Percentiles rank a stretch among this genome's conserved stretches.
These are phyloP conservation scores for Tolypocladium paradoxum DNA, from an alignment of 2,329 filamentous ascomycete genomes.

Conservation along the genomic window DNA sequence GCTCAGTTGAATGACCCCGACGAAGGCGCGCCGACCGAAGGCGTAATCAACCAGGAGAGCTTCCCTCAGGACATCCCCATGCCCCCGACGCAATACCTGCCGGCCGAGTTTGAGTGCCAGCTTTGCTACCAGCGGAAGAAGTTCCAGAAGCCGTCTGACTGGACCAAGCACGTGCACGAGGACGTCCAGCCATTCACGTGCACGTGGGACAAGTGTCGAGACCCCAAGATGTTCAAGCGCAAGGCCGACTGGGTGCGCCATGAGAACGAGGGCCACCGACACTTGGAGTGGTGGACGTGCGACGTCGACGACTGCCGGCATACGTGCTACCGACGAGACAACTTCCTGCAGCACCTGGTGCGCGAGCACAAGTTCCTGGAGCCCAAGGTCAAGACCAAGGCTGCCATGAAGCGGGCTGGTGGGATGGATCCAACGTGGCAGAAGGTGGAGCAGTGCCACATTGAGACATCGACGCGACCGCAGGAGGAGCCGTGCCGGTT, in stretches of 20 bases:
- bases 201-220: conserved; percentile 72
- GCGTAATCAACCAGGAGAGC: conserved; percentile 56
- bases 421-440: conserved; percentile 58
- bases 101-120: conserved; percentile 82
- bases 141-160: conserved; percentile 85
- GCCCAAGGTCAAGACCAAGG: conserved; percentile 68
- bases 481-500: conserved; percentile 77
- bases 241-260: conserved; percentile 95
- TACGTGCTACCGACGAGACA: conserved; percentile 77
- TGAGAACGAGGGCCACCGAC: conserved; percentile 83
- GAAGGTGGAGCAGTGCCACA: conserved; percentile 67
- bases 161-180: conserved; percentile 94
- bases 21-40: conserved; percentile 58
- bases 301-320: conserved; percentile 72
- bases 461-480: conserved; percentile 53
- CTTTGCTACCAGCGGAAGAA: conserved; percentile 79
- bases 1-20: conserved; percentile 46
- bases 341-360: conserved; percentile 86
- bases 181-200: conserved; percentile 90
- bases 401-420: conserved; percentile 49
- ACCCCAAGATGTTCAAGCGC: conserved; percentile 85
- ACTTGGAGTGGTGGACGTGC: conserved; percentile 86
- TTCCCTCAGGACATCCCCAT: conserved; percentile 75
- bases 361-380: conserved; percentile 82
- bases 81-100: conserved; percentile 65